Base-by-base conservation (phyloP, 495 filamentous ascomycete genomes). In the Neurospora hispaniola region DNA sequence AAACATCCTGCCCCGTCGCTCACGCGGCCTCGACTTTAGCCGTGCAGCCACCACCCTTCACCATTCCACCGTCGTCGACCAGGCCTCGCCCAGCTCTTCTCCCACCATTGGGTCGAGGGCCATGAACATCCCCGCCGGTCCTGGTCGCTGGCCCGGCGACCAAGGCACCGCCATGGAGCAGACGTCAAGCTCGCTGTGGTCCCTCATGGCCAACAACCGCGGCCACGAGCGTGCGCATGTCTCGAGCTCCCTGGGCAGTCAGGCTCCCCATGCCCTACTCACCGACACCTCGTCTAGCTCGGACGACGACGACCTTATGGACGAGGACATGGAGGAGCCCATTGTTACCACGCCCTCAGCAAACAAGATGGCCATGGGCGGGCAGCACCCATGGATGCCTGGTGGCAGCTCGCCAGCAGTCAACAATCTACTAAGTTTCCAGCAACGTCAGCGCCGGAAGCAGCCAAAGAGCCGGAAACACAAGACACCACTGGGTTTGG, bases 31-130 rank as follows among this genome's bases (percentile, higher is more conserved):
- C 69, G 94, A 98, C 78, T 97, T 96, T 81, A 93, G 94, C n/a
- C 88, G 94, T 75, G 94, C 93, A 62, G 95, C 94, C 72, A 98
- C 96, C 5, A 97, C 94, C 75, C 87, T 99, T 12, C 96, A 99
- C 83, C 96, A 98, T 81, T 98, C 96, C 31, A 98, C 92, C 3
- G 86, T 98, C 9, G 94, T 94, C 59, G 91, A 92, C 71, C 90
- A 94, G 76, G 91, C 92, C 0, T 96, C 93, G n/a, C 96, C 96
- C 14, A 94, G 97, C 78, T 96, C 94, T 5, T 97, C 94, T 0
- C 96, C 96, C 0, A 94, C 89, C n/a, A 90, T 96, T 54, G 83
- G 83, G 23, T 91, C 92, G 40, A 88, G 92, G 35, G 91, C 90
- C 9, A 90, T 97, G 86, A 90, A 88, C 74, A 95, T 97, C 46